Conservation (phyloP, 495 filamentous ascomycete genomes). For the Neohortaea acidophila region DNA sequence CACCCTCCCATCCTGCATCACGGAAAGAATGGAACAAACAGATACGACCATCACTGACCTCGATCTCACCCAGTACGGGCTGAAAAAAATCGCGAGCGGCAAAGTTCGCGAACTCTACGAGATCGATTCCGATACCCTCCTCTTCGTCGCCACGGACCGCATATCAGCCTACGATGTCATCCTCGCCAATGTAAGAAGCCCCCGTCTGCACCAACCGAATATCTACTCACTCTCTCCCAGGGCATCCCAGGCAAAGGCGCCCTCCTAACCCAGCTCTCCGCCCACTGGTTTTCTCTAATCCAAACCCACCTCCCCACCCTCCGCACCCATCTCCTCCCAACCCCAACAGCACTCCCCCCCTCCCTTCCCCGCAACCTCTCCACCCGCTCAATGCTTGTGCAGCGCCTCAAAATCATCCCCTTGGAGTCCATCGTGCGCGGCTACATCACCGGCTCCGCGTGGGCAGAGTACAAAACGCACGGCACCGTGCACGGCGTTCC, state of each 20-base stretch:
- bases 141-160: conserved; percentile 81
- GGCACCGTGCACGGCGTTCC: conserved; percentile 72
- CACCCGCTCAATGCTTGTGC: conserved; percentile 64
- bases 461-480: conserved; percentile 58
- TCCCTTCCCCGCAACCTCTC: conserved; percentile 29
- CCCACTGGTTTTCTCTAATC: conserved; percentile 74
- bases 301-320: conserved; percentile 46
- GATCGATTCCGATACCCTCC: conserved; percentile 56
- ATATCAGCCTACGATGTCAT: conserved; percentile 93
- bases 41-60: conserved; percentile 4
- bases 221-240: no score
- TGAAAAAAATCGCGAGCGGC: conserved; percentile 37
- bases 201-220: no score
- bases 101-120: conserved; percentile 78
- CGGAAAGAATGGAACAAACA: no score
- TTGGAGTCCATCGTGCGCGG: conserved; percentile 85
- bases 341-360: conserved; percentile 39
- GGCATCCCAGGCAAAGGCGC: conserved; percentile 73
- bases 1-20: no score
- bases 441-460: conserved; percentile 87
- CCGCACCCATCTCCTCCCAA: conserved; percentile 60
- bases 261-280: conserved; percentile 69
- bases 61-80: conserved; percentile 4
- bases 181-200: conserved; percentile 59
- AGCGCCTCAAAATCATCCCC: conserved; percentile 62